Percentiles rank a stretch among this genome's conserved stretches.
phyloP scores from a whole-genome alignment of 2,329 filamentous ascomycete species.

The Verticillium isaacii region DNA sequence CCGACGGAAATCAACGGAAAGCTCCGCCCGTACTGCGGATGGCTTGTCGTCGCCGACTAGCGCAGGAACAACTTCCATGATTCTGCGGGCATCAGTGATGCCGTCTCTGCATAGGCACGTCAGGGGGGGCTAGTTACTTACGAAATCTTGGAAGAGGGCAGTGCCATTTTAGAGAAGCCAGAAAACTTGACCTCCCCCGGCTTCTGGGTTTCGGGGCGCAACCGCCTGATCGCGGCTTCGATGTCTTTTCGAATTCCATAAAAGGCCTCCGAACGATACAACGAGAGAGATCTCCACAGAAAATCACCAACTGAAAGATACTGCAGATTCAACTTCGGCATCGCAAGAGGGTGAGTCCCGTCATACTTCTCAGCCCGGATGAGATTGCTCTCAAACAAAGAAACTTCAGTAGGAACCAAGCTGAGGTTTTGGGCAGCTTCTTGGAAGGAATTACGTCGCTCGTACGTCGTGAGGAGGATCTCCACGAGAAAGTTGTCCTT shows the following conservation, averaged over 20 bases:
- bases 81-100: slow-evolving; percentile 31
- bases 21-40: slow-evolving; percentile 81
- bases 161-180: slow-evolving; percentile 87
- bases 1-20: slow-evolving; percentile 76
- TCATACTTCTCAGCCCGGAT: slow-evolving; percentile 82
- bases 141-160: slow-evolving; percentile 79
- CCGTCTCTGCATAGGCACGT: too few species aligned
- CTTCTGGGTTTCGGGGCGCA: slow-evolving; percentile 64
- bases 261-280: slow-evolving; percentile 88
- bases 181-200: slow-evolving; percentile 69
- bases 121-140: slow-evolving; percentile 18
- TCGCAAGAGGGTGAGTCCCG: slow-evolving; percentile 77
- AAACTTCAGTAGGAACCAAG: slow-evolving; percentile 77
- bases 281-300: slow-evolving; percentile 85
- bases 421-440: slow-evolving; percentile 67
- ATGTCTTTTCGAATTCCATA: slow-evolving; percentile 92
- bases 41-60: slow-evolving; percentile 79
- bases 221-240: slow-evolving; percentile 71
- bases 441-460: slow-evolving; percentile 77
- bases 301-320: slow-evolving; percentile 95
- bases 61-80: slow-evolving; percentile 79
- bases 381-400: slow-evolving; percentile 74
- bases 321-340: slow-evolving; percentile 93
- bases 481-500: slow-evolving; percentile 62
- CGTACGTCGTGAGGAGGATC: slow-evolving; percentile 68